Percentiles rank a stretch among this genome's conserved stretches.
Evolutionary conservation across 257 asterid genomes (phyloP).

Genomic region (Handroanthus guayacan): DNA sequence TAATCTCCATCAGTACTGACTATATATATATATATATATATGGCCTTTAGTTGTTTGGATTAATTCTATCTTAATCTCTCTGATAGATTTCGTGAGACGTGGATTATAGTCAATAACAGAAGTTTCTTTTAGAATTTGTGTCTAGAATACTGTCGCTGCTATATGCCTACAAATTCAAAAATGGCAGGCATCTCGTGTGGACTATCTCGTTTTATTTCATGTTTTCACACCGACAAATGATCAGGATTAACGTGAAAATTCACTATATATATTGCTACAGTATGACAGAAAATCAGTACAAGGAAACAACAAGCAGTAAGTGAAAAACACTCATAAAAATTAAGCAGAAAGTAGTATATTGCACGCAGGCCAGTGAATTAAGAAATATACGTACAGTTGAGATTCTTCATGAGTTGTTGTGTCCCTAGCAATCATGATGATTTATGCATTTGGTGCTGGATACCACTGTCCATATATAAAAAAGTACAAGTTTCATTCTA

Average conservation of each 20-base stretch:
- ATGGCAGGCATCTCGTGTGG: background rate
- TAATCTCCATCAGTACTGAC: background rate
- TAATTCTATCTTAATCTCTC: background rate
- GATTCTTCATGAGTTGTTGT: background rate
- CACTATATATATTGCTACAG: background rate
- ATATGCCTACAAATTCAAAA: too few relatives aligned
- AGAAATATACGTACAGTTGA: background rate
- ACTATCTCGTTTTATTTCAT: background rate
- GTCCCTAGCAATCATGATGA: background rate
- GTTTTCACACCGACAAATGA: too few relatives aligned
- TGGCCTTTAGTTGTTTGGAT: background rate
- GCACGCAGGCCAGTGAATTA: background rate
- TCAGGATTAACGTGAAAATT: background rate
- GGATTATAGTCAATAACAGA: background rate
- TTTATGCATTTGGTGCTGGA: background rate
- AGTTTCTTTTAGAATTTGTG: slow-evolving; percentile 12
- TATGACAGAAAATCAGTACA: background rate
- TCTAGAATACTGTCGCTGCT: background rate
- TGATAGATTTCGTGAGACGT: background rate
- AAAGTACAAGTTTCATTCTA: background rate
- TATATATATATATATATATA: background rate
- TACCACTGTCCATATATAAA: background rate
- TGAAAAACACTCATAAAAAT: background rate
- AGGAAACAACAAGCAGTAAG: background rate
- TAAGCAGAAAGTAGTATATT: background rate